Conservation (phyloP, 805 yeast species). For the Kazachstania psychrophila region DNA sequence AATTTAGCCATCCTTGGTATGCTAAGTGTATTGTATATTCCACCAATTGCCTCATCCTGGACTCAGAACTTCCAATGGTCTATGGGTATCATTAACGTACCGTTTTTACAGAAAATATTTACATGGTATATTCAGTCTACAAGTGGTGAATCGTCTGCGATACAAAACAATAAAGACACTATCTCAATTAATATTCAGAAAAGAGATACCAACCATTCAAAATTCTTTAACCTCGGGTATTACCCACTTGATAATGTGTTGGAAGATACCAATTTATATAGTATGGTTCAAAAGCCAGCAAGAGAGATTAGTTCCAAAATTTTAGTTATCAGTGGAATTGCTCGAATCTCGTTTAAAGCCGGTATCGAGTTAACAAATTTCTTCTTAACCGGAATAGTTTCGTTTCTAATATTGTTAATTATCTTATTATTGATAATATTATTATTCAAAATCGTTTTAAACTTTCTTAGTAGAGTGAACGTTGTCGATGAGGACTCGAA, state of each 20-base stretch:
- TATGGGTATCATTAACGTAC: slow-evolving; percentile 72
- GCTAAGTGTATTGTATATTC: slow-evolving; percentile 87
- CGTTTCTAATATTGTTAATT: slow-evolving; percentile 69
- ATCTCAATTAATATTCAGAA: slow-evolving; percentile 83
- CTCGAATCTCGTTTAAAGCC: slow-evolving; percentile 79
- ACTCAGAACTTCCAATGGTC: slow-evolving; percentile 95
- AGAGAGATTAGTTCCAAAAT: slow-evolving; percentile 53
- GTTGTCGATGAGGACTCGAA: slow-evolving; percentile 47
- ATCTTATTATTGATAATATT: slow-evolving; percentile 46
- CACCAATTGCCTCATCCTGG: slow-evolving; percentile 98
- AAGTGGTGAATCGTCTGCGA: slow-evolving; percentile 77
- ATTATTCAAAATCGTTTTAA: slow-evolving; percentile 63
- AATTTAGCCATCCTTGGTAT: slow-evolving; percentile 84
- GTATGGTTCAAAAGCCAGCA: slow-evolving; percentile 56
- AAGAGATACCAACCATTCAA: slow-evolving; percentile 15
- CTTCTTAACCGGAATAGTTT: slow-evolving; percentile 78
- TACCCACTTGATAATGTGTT: slow-evolving; percentile 42
- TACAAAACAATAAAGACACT: slow-evolving; percentile 50
- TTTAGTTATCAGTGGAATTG: slow-evolving; percentile 78
- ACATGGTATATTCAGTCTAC: slow-evolving; percentile 94
- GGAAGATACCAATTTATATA: slow-evolving; percentile 44
- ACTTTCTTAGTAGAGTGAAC: slow-evolving; percentile 47
- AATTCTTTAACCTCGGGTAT: slow-evolving; percentile 17
- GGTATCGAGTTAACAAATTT: slow-evolving; percentile 77
- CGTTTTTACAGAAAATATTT: slow-evolving; percentile 72